phyloP scores from a whole-genome alignment of 805 yeast species.

The Yarrowia sp. region DNA sequence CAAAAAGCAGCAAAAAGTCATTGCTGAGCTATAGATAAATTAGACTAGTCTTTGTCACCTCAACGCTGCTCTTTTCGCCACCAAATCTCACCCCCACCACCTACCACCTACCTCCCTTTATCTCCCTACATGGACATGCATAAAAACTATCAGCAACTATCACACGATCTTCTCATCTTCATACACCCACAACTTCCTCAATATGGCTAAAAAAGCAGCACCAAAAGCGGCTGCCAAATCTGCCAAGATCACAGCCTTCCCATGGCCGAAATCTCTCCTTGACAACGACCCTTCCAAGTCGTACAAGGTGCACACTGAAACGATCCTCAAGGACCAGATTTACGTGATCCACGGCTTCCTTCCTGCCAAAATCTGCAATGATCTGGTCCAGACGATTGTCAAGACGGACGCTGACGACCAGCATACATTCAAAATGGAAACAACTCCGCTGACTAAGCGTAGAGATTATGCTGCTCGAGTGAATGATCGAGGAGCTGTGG shows the following conservation, averaged over 20 bases:
- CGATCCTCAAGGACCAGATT: slow-evolving; percentile 41
- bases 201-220: slow-evolving; percentile 12
- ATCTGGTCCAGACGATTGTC: slow-evolving; percentile 42
- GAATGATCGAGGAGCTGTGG: slow-evolving; percentile 59
- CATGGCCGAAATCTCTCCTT: slow-evolving; percentile 22
- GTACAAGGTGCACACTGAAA: slow-evolving; percentile 8
- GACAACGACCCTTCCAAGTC: slow-evolving; percentile 35
- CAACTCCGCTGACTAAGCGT: slow-evolving; percentile 56
- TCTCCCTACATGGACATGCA: neutral
- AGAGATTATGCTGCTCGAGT: slow-evolving; percentile 64
- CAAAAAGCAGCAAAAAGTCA: too few relatives aligned
- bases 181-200: neutral
- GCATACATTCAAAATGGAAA: slow-evolving; percentile 29
- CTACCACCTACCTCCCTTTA: neutral
- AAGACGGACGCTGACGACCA: slow-evolving; percentile 17
- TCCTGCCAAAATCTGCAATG: slow-evolving; percentile 40
- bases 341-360: slow-evolving; percentile 41
- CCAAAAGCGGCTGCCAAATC: neutral
- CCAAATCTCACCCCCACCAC: too few relatives aligned
- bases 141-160: neutral
- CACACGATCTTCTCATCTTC: neutral
- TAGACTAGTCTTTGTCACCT: too few relatives aligned
- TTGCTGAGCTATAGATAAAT: too few relatives aligned
- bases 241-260: neutral
- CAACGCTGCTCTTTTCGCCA: too few relatives aligned